Evolutionary conservation across 2,329 filamentous ascomycete genomes (phyloP).

Genomic region (Colletotrichum sp.): DNA sequence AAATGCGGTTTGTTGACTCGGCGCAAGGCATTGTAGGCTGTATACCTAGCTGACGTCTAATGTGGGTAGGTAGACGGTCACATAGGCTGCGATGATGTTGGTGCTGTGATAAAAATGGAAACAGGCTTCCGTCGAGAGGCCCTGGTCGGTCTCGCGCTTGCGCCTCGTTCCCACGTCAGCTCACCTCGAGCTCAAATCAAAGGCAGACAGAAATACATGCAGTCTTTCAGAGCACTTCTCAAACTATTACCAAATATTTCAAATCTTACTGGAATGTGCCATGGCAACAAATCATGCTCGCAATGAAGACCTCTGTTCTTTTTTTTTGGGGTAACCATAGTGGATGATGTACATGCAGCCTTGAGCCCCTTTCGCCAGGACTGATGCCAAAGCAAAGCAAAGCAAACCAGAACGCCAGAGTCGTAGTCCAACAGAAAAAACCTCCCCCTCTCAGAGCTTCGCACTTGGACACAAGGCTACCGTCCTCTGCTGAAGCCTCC

Average conservation of each 20-base stretch:
- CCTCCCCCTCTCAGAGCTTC: background rate
- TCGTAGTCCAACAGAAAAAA: constrained; percentile 20
- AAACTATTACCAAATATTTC: background rate
- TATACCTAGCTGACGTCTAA: background rate
- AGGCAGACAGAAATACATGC: background rate
- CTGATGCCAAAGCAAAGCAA: constrained; percentile 20
- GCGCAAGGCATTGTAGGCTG: background rate
- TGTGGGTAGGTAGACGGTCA: background rate
- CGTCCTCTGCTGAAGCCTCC: constrained; percentile 23
- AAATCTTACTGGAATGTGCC: background rate
- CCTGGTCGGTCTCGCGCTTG: background rate
- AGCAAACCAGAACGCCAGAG: constrained; percentile 21
- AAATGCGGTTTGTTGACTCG: background rate
- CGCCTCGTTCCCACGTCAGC: background rate
- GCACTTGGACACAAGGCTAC: background rate
- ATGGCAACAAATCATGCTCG: background rate
- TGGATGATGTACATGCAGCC: constrained; percentile 21
- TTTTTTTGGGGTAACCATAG: constrained; percentile 12
- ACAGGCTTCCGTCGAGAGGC: background rate
- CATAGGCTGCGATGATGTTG: background rate
- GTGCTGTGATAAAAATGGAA: background rate
- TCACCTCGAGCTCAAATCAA: background rate
- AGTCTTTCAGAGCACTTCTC: background rate
- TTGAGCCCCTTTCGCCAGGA: constrained; percentile 9
- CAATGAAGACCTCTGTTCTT: constrained; percentile 13